Conservation (phyloP, 2,329 filamentous ascomycete species). For the Akanthomyces uredinophilus region DNA sequence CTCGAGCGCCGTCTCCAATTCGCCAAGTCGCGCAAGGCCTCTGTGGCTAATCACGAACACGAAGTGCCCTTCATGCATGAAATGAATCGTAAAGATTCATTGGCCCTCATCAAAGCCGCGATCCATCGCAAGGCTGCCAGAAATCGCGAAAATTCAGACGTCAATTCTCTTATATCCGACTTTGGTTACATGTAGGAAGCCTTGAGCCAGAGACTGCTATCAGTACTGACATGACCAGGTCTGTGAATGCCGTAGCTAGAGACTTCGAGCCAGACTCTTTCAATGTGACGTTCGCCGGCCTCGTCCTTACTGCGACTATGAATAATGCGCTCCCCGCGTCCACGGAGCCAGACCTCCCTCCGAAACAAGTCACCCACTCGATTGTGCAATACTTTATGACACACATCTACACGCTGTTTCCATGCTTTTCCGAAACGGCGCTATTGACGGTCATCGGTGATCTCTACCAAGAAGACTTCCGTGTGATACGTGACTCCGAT, state of each 20-base stretch:
- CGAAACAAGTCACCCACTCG: constrained; percentile 60
- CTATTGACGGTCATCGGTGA: constrained; percentile 76
- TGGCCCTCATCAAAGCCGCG: constrained; percentile 56
- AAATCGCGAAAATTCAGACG: constrained; percentile 71
- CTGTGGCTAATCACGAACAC: constrained; percentile 59
- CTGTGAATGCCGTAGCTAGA: constrained; percentile 88
- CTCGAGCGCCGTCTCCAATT: constrained; percentile 73
- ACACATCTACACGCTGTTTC: constrained; percentile 74
- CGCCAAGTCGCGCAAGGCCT: constrained; percentile 65
- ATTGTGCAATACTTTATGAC: constrained; percentile 80
- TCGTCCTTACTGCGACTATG: constrained; percentile 77
- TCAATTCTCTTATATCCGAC: constrained; percentile 87
- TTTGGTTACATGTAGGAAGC: constrained; percentile 76
- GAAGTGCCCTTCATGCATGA: constrained; percentile 38
- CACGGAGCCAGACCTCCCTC: constrained; percentile 59
- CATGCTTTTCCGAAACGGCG: constrained; percentile 74
- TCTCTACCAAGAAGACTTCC: constrained; percentile 66
- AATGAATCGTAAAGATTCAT: constrained; percentile 58
- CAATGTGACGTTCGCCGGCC: constrained; percentile 86
- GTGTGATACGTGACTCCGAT: constrained; percentile 62
- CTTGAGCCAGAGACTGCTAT: too few species aligned
- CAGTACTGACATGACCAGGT: constrained; percentile 44
- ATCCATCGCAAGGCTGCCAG: constrained; percentile 61
- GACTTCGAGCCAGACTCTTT: constrained; percentile 87
- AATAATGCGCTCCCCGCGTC: constrained; percentile 66